Percentiles rank a stretch among this genome's conserved stretches.
Conservation (phyloP, 441 rosid genomes). For the Corymbia citriodora region DNA sequence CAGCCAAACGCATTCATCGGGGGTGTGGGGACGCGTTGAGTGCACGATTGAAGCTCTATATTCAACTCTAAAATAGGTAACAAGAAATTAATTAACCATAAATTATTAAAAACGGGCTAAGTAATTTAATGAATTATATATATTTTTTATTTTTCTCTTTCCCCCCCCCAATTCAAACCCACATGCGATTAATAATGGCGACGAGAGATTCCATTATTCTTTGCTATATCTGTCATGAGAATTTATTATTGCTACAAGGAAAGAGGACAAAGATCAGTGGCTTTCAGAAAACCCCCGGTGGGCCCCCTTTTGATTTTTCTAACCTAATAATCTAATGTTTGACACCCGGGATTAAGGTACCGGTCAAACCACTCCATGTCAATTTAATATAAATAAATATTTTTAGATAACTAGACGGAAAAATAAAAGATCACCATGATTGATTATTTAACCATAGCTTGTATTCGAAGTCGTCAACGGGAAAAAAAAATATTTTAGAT, state of each 20-base stretch:
- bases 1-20: neutral
- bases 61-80: neutral
- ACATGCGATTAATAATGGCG: neutral
- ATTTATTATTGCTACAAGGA: neutral
- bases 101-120: neutral
- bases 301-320: neutral
- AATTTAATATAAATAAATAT: neutral
- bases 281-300: neutral
- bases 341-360: rapidly evolving
- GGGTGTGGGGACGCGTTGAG: too few species aligned
- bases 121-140: neutral
- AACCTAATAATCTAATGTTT: neutral
- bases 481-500: too few species aligned
- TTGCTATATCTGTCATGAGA: neutral
- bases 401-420: neutral
- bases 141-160: too few species aligned
- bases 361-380: neutral
- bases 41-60: neutral
- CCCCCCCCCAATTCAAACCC: neutral
- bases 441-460: too few species aligned
- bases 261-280: neutral
- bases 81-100: neutral
- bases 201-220: neutral
- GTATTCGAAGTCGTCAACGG: too few species aligned
- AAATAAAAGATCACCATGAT: neutral